phyloP scores from a whole-genome alignment of 2,329 filamentous ascomycete species.

The Monosporascus ibericus region DNA sequence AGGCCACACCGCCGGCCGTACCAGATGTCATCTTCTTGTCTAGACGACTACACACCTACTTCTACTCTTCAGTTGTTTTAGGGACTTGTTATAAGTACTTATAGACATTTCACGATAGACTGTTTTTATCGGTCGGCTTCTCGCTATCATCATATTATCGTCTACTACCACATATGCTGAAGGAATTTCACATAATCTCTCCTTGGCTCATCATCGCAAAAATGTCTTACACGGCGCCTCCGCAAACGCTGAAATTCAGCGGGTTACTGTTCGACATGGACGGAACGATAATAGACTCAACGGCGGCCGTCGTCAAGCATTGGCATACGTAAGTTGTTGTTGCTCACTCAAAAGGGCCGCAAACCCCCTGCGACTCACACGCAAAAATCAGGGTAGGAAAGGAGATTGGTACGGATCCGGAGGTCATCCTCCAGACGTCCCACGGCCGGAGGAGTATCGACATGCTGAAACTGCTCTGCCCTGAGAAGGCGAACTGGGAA shows the following conservation, averaged over 20 bases:
- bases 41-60: not conserved
- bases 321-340: constrained; percentile 57
- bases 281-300: constrained; percentile 79
- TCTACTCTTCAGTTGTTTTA: not conserved
- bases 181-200: not conserved
- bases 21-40: not conserved
- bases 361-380: constrained; percentile 3
- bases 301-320: constrained; percentile 68
- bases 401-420: constrained; percentile 79
- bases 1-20: not conserved
- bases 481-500: constrained; percentile 86
- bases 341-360: constrained; percentile 1
- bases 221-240: constrained; percentile 35
- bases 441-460: constrained; percentile 91
- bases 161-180: no score
- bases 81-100: not conserved
- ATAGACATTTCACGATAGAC: not conserved
- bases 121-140: not conserved
- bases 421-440: constrained; percentile 80
- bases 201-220: not conserved
- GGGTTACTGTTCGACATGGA: constrained; percentile 71
- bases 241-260: constrained; percentile 43
- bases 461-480: constrained; percentile 69
- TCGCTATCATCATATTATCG: not conserved
- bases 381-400: constrained; percentile 56